Evolutionary conservation across 2,329 filamentous ascomycete genomes (phyloP).

Genomic region (Aspergillus sergii): DNA sequence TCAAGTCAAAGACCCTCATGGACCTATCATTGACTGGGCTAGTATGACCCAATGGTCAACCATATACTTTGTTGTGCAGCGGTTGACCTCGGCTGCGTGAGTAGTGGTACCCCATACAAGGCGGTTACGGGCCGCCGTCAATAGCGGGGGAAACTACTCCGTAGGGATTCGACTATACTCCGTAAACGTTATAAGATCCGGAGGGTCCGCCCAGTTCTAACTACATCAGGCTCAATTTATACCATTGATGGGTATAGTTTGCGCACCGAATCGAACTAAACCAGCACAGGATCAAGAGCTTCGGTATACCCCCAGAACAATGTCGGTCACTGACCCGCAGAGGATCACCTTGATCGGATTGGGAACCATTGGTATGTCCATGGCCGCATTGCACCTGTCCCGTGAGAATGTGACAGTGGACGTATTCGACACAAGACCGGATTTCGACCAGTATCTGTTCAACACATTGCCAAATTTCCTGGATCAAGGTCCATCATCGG

Average conservation of each 20-base stretch:
- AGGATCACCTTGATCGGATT: conserved; percentile 44
- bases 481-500: background rate
- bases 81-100: background rate
- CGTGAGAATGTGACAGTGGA: conserved; percentile 35
- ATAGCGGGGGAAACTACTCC: background rate
- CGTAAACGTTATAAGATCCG: background rate
- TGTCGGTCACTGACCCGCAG: conserved; percentile 16
- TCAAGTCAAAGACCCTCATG: background rate
- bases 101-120: background rate
- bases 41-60: background rate
- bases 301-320: background rate
- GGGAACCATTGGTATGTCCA: conserved; percentile 59
- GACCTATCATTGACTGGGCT: background rate
- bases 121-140: too few species aligned
- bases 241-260: background rate
- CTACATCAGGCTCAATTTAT: background rate
- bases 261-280: background rate
- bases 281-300: background rate
- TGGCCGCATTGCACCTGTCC: conserved; percentile 47
- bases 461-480: conserved; percentile 25
- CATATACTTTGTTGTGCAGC: background rate
- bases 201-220: background rate
- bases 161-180: background rate
- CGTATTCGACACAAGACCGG: conserved; percentile 55
- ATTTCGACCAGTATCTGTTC: conserved; percentile 50